Conservation (phyloP, 1,139 yeast genomes). For the Yamadazyma oceani region DNA sequence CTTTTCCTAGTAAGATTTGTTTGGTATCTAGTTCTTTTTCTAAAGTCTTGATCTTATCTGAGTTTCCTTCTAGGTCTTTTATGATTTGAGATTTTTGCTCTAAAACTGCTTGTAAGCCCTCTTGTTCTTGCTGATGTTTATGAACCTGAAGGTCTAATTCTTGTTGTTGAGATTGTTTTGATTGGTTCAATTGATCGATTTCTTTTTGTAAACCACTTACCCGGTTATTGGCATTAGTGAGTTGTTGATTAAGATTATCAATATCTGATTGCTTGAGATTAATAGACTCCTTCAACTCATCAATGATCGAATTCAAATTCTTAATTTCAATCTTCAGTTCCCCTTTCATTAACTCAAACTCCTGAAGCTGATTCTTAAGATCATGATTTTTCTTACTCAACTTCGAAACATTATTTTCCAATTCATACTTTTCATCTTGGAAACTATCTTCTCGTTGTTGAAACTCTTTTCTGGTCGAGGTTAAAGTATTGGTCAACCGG, state of each 20-base stretch:
- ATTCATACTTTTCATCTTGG: slow-evolving; percentile 47
- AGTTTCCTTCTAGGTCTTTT: slow-evolving; percentile 15
- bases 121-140: slow-evolving; percentile 10
- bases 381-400: slow-evolving; percentile 40
- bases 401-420: slow-evolving; percentile 39
- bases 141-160: slow-evolving; percentile 17
- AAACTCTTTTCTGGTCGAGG: slow-evolving; percentile 44
- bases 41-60: slow-evolving; percentile 13
- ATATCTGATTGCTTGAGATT: slow-evolving; percentile 19
- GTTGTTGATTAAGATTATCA: slow-evolving; percentile 14
- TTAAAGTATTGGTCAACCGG: slow-evolving; percentile 51
- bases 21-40: slow-evolving; percentile 58
- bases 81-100: slow-evolving; percentile 11
- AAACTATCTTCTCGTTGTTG: slow-evolving; percentile 42
- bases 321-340: slow-evolving; percentile 49
- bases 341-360: slow-evolving; percentile 44
- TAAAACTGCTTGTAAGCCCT: slow-evolving; percentile 5
- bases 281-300: slow-evolving; percentile 45
- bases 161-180: slow-evolving; percentile 18
- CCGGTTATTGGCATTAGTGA: slow-evolving; percentile 6
- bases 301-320: slow-evolving; percentile 40
- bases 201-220: slow-evolving; percentile 16
- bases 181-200: slow-evolving; percentile 14
- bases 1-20: slow-evolving; percentile 78
- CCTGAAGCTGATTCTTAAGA: slow-evolving; percentile 42